Evolutionary conservation across 2,329 filamentous ascomycete species (phyloP).

Genomic region (Myriosclerotinia duriaeana): DNA sequence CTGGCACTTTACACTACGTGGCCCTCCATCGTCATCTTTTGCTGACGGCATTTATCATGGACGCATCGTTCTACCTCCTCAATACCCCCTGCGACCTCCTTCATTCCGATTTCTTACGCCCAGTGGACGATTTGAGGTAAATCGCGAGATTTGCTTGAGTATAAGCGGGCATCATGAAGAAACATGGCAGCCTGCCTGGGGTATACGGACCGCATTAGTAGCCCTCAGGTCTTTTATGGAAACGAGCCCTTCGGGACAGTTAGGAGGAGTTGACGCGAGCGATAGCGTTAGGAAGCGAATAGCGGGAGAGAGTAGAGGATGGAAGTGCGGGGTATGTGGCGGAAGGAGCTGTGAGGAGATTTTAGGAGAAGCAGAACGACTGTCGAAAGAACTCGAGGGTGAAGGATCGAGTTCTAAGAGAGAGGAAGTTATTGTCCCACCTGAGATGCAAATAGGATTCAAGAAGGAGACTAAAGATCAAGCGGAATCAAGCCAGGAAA

Average conservation of each 20-base stretch:
- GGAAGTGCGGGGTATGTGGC: conserved; percentile 69
- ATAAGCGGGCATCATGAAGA: conserved; percentile 97
- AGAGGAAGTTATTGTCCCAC: conserved; percentile 18
- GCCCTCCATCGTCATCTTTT: conserved; percentile 69
- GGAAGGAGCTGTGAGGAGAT: conserved; percentile 71
- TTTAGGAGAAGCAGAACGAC: conserved; percentile 66
- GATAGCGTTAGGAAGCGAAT: conserved; percentile 66
- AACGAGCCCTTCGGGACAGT: conserved; percentile 79
- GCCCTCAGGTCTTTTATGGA: conserved; percentile 90
- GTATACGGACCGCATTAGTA: conserved; percentile 82
- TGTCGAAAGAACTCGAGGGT: conserved; percentile 48
- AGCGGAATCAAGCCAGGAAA: conserved; percentile 2
- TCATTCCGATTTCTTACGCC: conserved; percentile 95
- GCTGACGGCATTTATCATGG: conserved; percentile 84
- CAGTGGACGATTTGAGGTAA: conserved; percentile 89
- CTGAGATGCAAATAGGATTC: conserved; percentile 12
- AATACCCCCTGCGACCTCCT: conserved; percentile 88
- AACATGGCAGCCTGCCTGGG: conserved; percentile 98
- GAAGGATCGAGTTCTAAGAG: conserved; percentile 62
- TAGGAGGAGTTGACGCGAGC: conserved; percentile 81
- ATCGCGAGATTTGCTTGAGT: conserved; percentile 92
- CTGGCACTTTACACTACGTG: conserved; percentile 98
- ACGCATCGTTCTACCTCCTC: conserved; percentile 83
- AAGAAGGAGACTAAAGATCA: conserved; percentile 53
- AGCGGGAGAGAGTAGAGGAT: conserved; percentile 64